Evolutionary conservation across 2,329 filamentous ascomycete species (phyloP), one percentile per base, ranked within the genome.

Genomic region (Fusarium algeriense): DNA sequence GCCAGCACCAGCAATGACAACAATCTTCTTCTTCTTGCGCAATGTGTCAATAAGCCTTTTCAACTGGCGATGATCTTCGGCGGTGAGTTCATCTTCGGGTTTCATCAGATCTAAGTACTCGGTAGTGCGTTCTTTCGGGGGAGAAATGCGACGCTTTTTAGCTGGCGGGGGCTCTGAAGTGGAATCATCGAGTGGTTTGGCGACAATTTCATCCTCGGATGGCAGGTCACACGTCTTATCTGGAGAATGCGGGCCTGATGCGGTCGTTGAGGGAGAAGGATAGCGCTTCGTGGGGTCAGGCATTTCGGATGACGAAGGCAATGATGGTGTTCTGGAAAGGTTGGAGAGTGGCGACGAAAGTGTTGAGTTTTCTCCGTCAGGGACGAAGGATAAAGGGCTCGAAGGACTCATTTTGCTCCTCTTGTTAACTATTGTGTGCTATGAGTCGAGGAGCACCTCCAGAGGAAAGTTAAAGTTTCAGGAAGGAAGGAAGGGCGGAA

Each of bases 1-100:
- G 69, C 96, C 96, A 71, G 96, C 96, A 64, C 96, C 96, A 49
- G 95, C 96, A 80, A 99, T 93, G 55, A 98, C 93, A 37, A 99
- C 94, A 79, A 99, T 97, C 84, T 97, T 98, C 83, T 95, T 93
- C 85, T 96, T 96, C 78, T 93, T 94, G 77, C 92, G 91, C 60
- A 99, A 82, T 28, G 91, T 91, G 45, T 90, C 88, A 46, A 95
- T 83, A 34, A 99, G 85, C 60, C 90, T 88, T 67, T 92, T 88
- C 41, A 97, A 84, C 68, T 95, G 88, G 11, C 64, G 64, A 40
- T 70, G 73, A 45, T 87, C 84, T 54, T 84, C 80, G 43, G 83
- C 79, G 52, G 76, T 78, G 35, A 86, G 84, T 19, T 86, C 83
- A 41, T 83, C 83, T 46, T 89, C 82, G 15, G 87, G 82, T 58